Evolutionary conservation across 192 early-diverging fungal genomes (phyloP), one percentile per base, ranked within the genome.

Genomic region (Coemansia sp.): DNA sequence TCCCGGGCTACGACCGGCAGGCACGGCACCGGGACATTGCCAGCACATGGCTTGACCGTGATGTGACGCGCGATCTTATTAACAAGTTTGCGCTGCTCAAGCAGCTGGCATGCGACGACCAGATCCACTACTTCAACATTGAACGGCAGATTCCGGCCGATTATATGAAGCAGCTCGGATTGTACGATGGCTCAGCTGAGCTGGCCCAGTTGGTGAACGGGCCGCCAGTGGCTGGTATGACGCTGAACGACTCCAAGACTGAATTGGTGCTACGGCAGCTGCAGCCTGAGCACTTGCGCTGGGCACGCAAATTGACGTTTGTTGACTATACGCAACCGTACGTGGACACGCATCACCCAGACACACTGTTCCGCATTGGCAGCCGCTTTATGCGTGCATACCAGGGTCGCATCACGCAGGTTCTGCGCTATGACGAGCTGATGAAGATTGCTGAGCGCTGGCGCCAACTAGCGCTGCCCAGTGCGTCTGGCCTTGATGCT

Each of bases 291-390:
- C 79, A 81, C 24, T 49, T 81, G 65, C 69, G 79, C 25, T 81
- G 79, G 79, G 70, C 79, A 0, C 79, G 79, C 48, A 81, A 81
- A 70, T 70, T 81, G 59, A 73, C 79, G 22, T 81, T 72, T 74
- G 73, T 72, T 27, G 79, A 81, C 57, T 75, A 75, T 47, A 81
- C 79, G 23, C 79, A 81, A 60, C 79, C 79, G 9, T 81, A 81
- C 14, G 79, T 75, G 1, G 79, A 81, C 38, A 81, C 79, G 14
- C 61, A 66, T 24, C 79, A 81, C 29, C 79, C 79, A 3, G 79
- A 81, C 50, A 70, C 73, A 43, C 64, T 81, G 66, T 81, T 81
- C 67, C 79, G 70, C 66, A 69, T 81, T 9, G 79, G 79, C 50
- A 72, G 69, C 43, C 73, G 79, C 17, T 70, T 72, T 6, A 63